These are phyloP conservation scores for Claviceps sp. DNA, from an alignment of 2,329 filamentous ascomycete species.

Conservation along the genomic window DNA sequence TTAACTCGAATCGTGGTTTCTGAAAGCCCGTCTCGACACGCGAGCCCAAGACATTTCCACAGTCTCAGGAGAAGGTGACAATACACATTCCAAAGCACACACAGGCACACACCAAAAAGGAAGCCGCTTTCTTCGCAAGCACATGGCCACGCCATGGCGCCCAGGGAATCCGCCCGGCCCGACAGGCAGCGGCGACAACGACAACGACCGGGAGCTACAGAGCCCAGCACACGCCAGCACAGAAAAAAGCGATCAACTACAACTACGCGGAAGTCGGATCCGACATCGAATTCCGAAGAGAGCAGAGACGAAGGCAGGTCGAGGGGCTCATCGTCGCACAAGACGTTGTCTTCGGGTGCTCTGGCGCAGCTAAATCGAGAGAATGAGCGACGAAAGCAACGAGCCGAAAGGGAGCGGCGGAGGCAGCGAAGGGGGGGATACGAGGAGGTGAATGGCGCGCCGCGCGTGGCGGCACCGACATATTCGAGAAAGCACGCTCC, in stretches of 20 bases:
- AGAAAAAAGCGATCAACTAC: slow-evolving; percentile 22
- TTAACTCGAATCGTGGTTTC: neutral
- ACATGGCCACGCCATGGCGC: slow-evolving; percentile 4
- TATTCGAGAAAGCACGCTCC: slow-evolving; percentile 22
- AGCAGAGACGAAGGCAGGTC: slow-evolving; percentile 15
- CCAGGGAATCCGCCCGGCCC: slow-evolving; percentile 6
- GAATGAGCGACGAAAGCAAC: slow-evolving; percentile 38
- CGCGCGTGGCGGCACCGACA: slow-evolving; percentile 4
- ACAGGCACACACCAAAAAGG: neutral
- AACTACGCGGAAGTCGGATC: slow-evolving; percentile 17
- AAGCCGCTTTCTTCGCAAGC: neutral
- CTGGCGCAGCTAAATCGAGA: slow-evolving; percentile 52
- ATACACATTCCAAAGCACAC: slow-evolving; percentile 5
- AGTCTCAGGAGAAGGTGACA: neutral
- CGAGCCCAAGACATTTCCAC: neutral
- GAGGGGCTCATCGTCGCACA: slow-evolving; percentile 8
- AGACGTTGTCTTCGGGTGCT: slow-evolving; percentile 35
- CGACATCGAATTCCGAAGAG: slow-evolving; percentile 19
- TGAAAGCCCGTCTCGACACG: neutral
- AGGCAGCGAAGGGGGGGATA: slow-evolving; percentile 7
- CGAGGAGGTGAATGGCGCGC: neutral
- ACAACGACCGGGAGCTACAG: slow-evolving; percentile 15
- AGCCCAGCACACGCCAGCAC: slow-evolving; percentile 21
- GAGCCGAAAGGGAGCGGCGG: slow-evolving; percentile 22
- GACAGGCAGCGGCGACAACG: slow-evolving; percentile 14